Conservation (phyloP, 352 stramenopile species). For the Discostella stelligera region DNA sequence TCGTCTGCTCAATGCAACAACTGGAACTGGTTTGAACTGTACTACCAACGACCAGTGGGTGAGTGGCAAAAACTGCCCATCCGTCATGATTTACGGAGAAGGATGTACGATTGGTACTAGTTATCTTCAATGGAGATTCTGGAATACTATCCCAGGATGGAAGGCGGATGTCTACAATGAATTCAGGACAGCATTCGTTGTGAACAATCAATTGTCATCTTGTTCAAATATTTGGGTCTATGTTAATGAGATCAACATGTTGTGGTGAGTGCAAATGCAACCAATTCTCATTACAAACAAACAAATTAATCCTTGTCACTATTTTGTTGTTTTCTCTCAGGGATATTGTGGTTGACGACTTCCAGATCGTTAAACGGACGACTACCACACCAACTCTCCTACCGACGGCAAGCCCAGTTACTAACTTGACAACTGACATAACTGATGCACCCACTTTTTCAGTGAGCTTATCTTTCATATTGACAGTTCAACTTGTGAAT, state of each 20-base stretch:
- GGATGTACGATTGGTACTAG: constrained; percentile 19
- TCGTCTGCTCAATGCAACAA: constrained; percentile 39
- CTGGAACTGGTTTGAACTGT: constrained; percentile 36
- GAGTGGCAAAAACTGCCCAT: constrained; percentile 37
- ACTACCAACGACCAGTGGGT: constrained; percentile 37
- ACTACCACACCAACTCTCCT: constrained; percentile 25
- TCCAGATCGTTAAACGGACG: constrained; percentile 31
- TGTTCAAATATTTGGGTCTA: constrained; percentile 46
- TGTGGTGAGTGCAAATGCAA: constrained; percentile 6
- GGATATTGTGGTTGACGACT: constrained; percentile 51
- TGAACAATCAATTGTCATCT: constrained; percentile 43
- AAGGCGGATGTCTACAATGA: constrained; percentile 43
- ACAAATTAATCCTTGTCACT: neutral
- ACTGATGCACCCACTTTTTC: constrained; percentile 27
- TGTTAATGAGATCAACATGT: constrained; percentile 34
- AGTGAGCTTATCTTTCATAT: constrained; percentile 4
- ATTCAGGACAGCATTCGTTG: constrained; percentile 37
- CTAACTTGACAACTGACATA: neutral
- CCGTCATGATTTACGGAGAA: constrained; percentile 42
- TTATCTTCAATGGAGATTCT: constrained; percentile 49
- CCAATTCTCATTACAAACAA: neutral
- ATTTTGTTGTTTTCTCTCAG: neutral
- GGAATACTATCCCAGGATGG: constrained; percentile 39
- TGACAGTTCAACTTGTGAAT: neutral
- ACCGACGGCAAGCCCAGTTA: constrained; percentile 22